A percentile compares a stretch with the other conserved stretches of the same genome.
phyloP scores from a whole-genome alignment of 2,329 filamentous ascomycete species.

The Pseudocercospora cruenta region DNA sequence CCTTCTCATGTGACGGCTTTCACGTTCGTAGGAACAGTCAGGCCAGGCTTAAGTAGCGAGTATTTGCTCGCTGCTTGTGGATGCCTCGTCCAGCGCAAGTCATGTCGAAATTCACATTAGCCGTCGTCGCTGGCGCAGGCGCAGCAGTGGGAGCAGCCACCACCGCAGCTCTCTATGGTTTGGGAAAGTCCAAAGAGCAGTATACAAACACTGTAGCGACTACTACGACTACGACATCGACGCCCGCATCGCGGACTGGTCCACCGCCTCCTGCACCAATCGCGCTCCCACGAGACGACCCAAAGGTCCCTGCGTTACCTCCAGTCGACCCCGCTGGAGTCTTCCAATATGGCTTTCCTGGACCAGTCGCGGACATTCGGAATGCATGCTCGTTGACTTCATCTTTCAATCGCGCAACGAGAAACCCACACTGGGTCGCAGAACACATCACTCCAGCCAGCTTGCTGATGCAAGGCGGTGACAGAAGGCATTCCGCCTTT shows the following conservation, averaged over 20 bases:
- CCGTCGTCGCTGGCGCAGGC: slow-evolving; percentile 52
- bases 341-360: slow-evolving; percentile 75
- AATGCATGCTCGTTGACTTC: slow-evolving; percentile 77
- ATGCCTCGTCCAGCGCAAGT: slow-evolving; percentile 18
- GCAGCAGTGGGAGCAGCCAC: slow-evolving; percentile 54
- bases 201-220: slow-evolving; percentile 37
- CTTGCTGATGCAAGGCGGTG: slow-evolving; percentile 71
- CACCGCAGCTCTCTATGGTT: slow-evolving; percentile 51
- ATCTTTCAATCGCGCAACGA: slow-evolving; percentile 83
- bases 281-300: slow-evolving; percentile 28
- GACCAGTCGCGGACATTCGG: slow-evolving; percentile 82
- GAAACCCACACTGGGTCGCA: slow-evolving; percentile 88
- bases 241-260: slow-evolving; percentile 32
- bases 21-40: neutral
- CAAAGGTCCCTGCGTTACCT: slow-evolving; percentile 29
- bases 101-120: slow-evolving; percentile 57
- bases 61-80: slow-evolving; percentile 10
- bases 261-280: slow-evolving; percentile 33
- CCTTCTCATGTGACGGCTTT: neutral
- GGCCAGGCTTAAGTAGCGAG: neutral
- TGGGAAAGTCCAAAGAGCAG: slow-evolving; percentile 34
- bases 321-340: slow-evolving; percentile 55
- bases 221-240: slow-evolving; percentile 40
- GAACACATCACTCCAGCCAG: slow-evolving; percentile 95
- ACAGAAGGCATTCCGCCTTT: slow-evolving; percentile 83